Percentiles rank a stretch among this genome's conserved stretches.
Conservation (phyloP, 257 asterid genomes). For the Osmanthus fragrans region DNA sequence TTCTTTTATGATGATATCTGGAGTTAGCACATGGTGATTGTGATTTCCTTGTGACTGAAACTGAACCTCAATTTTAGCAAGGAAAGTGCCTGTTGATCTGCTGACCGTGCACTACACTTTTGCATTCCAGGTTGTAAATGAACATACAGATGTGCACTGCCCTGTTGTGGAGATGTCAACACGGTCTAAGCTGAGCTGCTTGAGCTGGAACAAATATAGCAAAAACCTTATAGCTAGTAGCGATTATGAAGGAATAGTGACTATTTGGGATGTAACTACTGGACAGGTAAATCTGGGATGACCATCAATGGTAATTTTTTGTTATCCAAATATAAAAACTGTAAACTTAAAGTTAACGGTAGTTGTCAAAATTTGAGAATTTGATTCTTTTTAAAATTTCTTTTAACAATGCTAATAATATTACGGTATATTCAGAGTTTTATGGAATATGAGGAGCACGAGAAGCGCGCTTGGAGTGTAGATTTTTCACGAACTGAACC, state of each 20-base stretch:
- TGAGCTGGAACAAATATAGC: conserved; percentile 85
- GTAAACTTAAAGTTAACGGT: not conserved
- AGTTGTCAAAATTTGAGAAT: not conserved
- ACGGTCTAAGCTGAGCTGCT: conserved; percentile 79
- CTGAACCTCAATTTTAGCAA: not conserved
- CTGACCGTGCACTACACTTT: not conserved
- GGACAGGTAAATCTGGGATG: conserved; percentile 55
- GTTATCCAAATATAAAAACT: not conserved
- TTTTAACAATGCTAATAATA: not conserved
- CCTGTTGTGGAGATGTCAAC: conserved; percentile 89
- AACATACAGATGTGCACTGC: conserved; percentile 66
- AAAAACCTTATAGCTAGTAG: conserved; percentile 83
- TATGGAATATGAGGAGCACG: conserved; percentile 98
- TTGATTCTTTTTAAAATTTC: not conserved
- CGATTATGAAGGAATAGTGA: conserved; percentile 89
- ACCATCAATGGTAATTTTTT: not conserved
- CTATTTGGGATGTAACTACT: conserved; percentile 92
- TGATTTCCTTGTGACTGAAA: not conserved
- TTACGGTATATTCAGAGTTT: conserved; percentile 53
- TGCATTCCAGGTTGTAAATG: conserved; percentile 71
- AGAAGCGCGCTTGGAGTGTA: conserved; percentile 95
- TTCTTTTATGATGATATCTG: not conserved
- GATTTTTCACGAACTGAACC: conserved; percentile 89
- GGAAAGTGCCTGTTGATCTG: not conserved
- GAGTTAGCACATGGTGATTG: not conserved